Percentiles rank a stretch among this genome's conserved stretches.
phyloP scores from a whole-genome alignment of 257 asterid species.

The Solanum infundibuliforme region DNA sequence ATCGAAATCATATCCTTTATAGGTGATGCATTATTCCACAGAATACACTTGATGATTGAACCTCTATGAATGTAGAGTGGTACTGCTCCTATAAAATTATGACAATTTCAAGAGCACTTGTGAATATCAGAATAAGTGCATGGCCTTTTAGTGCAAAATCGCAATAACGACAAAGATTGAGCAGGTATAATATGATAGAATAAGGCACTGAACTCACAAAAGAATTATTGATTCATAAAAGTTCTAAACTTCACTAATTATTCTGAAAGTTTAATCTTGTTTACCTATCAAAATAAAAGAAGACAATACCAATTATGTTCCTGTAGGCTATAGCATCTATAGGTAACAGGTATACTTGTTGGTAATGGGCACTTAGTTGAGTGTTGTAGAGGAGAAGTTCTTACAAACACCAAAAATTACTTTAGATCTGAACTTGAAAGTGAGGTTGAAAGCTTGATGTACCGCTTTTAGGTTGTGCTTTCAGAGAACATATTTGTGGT shows the following conservation, averaged over 20 bases:
- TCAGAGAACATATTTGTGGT: background rate
- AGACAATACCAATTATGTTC: background rate
- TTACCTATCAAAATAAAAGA: background rate
- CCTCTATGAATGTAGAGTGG: too few relatives aligned
- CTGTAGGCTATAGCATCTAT: background rate
- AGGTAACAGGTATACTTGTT: background rate
- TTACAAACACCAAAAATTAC: background rate
- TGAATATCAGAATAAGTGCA: background rate
- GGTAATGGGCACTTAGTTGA: background rate
- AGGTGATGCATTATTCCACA: too few relatives aligned
- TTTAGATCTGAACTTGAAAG: background rate
- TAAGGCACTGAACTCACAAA: background rate
- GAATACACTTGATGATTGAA: too few relatives aligned
- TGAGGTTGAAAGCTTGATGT: background rate
- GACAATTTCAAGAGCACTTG: too few relatives aligned
- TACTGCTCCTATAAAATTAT: too few relatives aligned
- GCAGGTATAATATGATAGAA: too few relatives aligned
- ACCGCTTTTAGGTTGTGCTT: background rate
- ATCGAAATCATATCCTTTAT: too few relatives aligned
- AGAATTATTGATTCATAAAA: too few relatives aligned
- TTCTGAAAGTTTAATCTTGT: background rate
- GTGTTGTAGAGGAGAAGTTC: background rate
- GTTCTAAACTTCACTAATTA: background rate
- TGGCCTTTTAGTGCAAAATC: too few relatives aligned
- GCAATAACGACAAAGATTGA: too few relatives aligned